Evolutionary conservation across 2,329 filamentous ascomycete genomes (phyloP).

Genomic region (Cladosporium sp.): DNA sequence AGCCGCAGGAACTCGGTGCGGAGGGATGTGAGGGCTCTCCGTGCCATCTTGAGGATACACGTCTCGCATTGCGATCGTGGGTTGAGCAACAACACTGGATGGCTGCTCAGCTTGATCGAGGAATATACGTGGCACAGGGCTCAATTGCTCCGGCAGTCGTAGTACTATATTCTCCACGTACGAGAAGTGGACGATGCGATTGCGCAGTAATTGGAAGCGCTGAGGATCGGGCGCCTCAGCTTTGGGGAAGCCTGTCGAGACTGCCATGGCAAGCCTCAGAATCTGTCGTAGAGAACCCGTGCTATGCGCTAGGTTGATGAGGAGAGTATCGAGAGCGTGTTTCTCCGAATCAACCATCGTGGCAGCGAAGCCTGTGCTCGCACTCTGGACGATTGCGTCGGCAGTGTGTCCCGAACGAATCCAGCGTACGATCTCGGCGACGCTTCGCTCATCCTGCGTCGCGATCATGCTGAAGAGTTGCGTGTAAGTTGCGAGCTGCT

Average conservation of each 20-base stretch:
- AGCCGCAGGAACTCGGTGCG: slow-evolving; percentile 11
- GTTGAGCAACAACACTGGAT: background rate
- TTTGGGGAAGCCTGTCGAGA: background rate
- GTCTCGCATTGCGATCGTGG: background rate
- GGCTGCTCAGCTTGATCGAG: background rate
- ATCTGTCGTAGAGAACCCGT: slow-evolving; percentile 23
- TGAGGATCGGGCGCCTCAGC: background rate
- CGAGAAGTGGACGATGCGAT: slow-evolving; percentile 1
- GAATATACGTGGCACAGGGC: background rate
- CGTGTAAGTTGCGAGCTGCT: background rate
- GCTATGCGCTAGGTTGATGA: slow-evolving; percentile 21
- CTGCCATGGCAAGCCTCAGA: slow-evolving; percentile 13
- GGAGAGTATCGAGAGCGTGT: background rate
- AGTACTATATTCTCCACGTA: slow-evolving; percentile 4
- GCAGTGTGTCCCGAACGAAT: slow-evolving; percentile 1
- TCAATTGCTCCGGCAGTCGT: background rate
- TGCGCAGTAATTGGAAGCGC: background rate
- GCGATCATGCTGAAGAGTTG: slow-evolving; percentile 1
- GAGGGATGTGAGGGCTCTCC: background rate
- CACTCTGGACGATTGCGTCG: background rate
- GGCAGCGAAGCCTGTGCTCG: background rate
- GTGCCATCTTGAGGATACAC: background rate
- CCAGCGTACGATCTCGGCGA: background rate
- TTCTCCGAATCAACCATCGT: background rate
- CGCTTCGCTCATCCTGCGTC: background rate